phyloP scores from a whole-genome alignment of 768 basidiomycete species.

The Glaciozyma antarctica region DNA sequence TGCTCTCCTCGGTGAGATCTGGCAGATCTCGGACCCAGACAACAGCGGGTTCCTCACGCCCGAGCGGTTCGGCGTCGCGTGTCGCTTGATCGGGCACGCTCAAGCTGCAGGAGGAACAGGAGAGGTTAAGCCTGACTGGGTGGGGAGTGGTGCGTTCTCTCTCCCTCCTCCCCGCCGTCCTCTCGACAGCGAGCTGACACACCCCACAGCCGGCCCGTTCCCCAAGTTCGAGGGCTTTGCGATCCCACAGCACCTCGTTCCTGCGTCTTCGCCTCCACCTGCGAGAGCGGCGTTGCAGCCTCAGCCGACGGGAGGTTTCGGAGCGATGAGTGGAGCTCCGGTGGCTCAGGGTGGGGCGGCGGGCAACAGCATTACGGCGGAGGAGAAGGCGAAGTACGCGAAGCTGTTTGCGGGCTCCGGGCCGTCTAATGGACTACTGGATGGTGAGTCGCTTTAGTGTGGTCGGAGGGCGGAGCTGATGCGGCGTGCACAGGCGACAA shows the following conservation, averaged over 20 bases:
- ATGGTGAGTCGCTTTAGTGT: slow-evolving; percentile 46
- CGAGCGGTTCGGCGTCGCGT: slow-evolving; percentile 74
- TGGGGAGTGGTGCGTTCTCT: slow-evolving; percentile 57
- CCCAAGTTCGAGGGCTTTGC: slow-evolving; percentile 66
- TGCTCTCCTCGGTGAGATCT: slow-evolving; percentile 72
- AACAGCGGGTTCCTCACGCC: slow-evolving; percentile 86
- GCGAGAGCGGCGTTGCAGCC: slow-evolving; percentile 15
- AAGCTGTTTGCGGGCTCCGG: slow-evolving; percentile 58
- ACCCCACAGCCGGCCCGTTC: slow-evolving; percentile 62
- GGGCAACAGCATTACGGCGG: slow-evolving; percentile 35
- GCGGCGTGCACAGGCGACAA: slow-evolving; percentile 55
- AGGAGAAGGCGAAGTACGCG: slow-evolving; percentile 76
- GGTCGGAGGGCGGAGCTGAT: slow-evolving; percentile 12
- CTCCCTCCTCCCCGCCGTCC: neutral
- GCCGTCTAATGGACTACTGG: slow-evolving; percentile 66
- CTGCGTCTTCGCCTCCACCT: neutral
- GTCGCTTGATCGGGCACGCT: slow-evolving; percentile 86
- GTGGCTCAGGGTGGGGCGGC: neutral
- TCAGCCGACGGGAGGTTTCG: neutral
- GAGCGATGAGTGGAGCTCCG: neutral
- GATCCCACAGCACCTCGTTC: slow-evolving; percentile 48
- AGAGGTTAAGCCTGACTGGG: slow-evolving; percentile 42
- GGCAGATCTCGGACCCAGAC: slow-evolving; percentile 82
- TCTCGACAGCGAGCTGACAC: slow-evolving; percentile 7
- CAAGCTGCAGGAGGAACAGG: slow-evolving; percentile 46